These are phyloP conservation scores for Suillus luteus DNA, from an alignment of 768 basidiomycete genomes.

Conservation along the genomic window DNA sequence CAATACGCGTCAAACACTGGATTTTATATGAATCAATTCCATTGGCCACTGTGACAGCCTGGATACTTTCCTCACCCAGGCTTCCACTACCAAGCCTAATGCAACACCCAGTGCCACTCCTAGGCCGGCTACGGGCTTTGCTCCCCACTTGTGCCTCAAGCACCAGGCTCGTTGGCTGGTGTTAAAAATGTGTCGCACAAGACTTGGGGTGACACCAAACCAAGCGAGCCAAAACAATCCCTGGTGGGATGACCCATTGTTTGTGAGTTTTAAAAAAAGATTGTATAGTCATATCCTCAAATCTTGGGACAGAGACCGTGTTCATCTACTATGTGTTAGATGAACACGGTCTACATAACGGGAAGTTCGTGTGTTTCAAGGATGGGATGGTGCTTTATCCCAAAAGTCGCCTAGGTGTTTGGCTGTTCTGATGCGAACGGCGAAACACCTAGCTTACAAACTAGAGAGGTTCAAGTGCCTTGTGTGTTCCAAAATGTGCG, in stretches of 20 bases:
- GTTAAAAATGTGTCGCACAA: background rate
- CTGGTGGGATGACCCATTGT: background rate
- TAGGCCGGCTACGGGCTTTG: too few relatives aligned
- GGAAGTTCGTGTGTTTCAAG: background rate
- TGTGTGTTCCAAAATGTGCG: background rate
- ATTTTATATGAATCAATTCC: too few relatives aligned
- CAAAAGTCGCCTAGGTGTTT: background rate
- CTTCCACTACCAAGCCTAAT: too few relatives aligned
- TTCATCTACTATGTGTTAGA: background rate
- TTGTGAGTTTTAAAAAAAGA: background rate
- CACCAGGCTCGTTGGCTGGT: background rate
- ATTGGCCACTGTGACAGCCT: too few relatives aligned
- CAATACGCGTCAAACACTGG: too few relatives aligned
- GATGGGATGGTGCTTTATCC: background rate
- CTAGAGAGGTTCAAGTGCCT: background rate
- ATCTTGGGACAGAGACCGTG: background rate
- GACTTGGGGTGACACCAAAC: background rate
- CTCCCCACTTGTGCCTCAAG: too few relatives aligned
- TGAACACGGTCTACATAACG: background rate
- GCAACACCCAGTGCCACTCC: too few relatives aligned
- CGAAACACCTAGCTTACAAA: background rate
- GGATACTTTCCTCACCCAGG: too few relatives aligned
- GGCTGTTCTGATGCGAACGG: background rate
- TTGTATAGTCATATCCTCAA: background rate
- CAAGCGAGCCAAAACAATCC: background rate